Conservation (phyloP, 371 early-diverging fungal genomes). For the Mucor plumbeus region DNA sequence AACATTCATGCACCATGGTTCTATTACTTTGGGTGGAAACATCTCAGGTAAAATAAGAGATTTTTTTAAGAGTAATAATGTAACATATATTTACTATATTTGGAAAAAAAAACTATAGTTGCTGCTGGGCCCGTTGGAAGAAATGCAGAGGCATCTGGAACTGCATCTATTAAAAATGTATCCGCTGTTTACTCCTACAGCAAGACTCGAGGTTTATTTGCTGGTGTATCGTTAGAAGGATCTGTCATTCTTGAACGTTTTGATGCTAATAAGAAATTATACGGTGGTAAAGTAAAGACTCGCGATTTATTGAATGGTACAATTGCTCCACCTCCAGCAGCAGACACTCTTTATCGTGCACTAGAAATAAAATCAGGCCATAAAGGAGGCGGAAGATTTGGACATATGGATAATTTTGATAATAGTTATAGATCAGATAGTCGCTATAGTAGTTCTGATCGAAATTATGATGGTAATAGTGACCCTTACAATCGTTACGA, state of each 20-base stretch:
- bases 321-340: constrained; percentile 76
- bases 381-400: not conserved
- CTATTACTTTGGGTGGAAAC: constrained; percentile 76
- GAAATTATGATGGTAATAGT: not conserved
- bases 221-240: constrained; percentile 87
- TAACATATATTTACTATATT: not conserved
- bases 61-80: too few relatives aligned
- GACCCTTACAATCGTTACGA: constrained; percentile 5
- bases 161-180: constrained; percentile 54
- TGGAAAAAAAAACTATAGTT: constrained; percentile 35
- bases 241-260: constrained; percentile 87
- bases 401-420: constrained; percentile 4
- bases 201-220: constrained; percentile 83
- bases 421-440: not conserved
- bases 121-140: constrained; percentile 84
- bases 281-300: constrained; percentile 73
- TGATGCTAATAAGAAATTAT: constrained; percentile 87
- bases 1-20: constrained; percentile 74
- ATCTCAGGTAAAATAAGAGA: constrained; percentile 36
- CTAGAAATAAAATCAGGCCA: constrained; percentile 31
- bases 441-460: constrained; percentile 2
- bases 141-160: constrained; percentile 75
- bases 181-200: constrained; percentile 68
- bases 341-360: constrained; percentile 77
- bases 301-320: constrained; percentile 78